Conservation (phyloP, 306 rosid species). For the Senna siamea region DNA sequence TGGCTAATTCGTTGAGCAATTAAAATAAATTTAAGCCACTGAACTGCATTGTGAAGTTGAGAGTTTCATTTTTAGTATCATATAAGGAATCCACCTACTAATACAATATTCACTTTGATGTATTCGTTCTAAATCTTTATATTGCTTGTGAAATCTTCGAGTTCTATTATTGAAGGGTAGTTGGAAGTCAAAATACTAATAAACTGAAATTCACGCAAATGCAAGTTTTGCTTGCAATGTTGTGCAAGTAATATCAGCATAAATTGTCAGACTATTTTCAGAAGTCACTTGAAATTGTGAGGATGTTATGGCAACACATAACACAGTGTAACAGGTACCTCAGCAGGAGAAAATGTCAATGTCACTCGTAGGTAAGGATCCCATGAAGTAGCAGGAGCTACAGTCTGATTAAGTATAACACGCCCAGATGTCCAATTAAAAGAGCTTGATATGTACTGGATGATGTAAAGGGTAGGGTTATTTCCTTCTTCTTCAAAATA, state of each 20-base stretch:
- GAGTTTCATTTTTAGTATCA: neutral
- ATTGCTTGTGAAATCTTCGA: neutral
- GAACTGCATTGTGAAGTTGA: slow-evolving; percentile 5
- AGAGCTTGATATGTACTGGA: slow-evolving; percentile 65
- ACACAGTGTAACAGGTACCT: slow-evolving; percentile 22
- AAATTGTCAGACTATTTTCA: neutral
- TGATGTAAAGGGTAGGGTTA: slow-evolving; percentile 58
- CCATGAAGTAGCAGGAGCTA: slow-evolving; percentile 51
- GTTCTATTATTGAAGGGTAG: neutral
- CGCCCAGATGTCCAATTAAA: slow-evolving; percentile 65
- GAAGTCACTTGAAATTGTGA: neutral
- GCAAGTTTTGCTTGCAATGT: neutral
- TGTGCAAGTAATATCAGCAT: neutral
- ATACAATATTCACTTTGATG: neutral
- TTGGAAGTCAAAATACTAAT: neutral
- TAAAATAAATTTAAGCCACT: slow-evolving; percentile 13
- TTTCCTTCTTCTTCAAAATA: slow-evolving; percentile 64
- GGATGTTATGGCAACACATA: neutral
- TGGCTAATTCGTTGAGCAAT: neutral
- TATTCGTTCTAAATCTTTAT: neutral
- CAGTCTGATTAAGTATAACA: slow-evolving; percentile 48
- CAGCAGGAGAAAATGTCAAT: slow-evolving; percentile 37
- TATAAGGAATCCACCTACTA: neutral
- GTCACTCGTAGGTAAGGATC: slow-evolving; percentile 59
- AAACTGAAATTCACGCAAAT: slow-evolving; percentile 5